These are phyloP conservation scores for Penicillium crystallinum DNA, from an alignment of 495 filamentous ascomycete species.

Conservation along the genomic window DNA sequence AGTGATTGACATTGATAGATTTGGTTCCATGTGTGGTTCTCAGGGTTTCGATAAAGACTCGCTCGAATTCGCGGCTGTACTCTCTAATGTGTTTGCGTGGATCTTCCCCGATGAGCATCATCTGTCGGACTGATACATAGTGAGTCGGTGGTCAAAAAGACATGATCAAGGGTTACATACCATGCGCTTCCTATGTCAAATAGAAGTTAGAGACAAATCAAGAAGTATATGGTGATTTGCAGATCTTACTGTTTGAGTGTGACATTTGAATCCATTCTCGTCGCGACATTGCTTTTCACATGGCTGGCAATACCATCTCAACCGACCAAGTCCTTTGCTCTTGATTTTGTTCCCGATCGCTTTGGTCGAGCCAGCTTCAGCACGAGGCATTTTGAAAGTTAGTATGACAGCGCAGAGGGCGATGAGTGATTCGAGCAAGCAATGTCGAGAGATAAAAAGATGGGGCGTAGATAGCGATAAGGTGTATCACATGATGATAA, in stretches of 20 bases:
- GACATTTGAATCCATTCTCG: slow-evolving; percentile 56
- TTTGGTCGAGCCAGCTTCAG: slow-evolving; percentile 85
- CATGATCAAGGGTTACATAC: background rate
- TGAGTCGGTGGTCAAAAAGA: background rate
- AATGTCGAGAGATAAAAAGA: background rate
- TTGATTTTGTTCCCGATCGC: slow-evolving; percentile 86
- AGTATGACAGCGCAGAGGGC: background rate
- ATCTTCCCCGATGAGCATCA: slow-evolving; percentile 80
- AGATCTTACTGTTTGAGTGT: slow-evolving; percentile 69
- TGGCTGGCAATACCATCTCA: slow-evolving; percentile 69
- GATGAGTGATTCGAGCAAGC: background rate
- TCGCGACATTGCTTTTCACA: slow-evolving; percentile 48
- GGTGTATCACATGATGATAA: background rate
- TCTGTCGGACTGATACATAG: slow-evolving; percentile 56
- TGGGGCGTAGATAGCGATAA: background rate
- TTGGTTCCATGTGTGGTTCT: slow-evolving; percentile 82
- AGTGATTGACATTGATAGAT: slow-evolving; percentile 75
- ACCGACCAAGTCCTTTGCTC: slow-evolving; percentile 70
- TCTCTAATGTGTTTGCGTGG: slow-evolving; percentile 71
- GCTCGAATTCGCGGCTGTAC: slow-evolving; percentile 70
- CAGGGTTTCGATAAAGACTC: slow-evolving; percentile 70
- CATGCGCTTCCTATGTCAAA: background rate
- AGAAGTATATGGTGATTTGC: slow-evolving; percentile 26
- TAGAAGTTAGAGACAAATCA: background rate
- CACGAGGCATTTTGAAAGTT: slow-evolving; percentile 71